Percentiles rank a stretch among this genome's conserved stretches.
Conservation (phyloP, 2,329 filamentous ascomycete genomes). For the Cercospora janseana region DNA sequence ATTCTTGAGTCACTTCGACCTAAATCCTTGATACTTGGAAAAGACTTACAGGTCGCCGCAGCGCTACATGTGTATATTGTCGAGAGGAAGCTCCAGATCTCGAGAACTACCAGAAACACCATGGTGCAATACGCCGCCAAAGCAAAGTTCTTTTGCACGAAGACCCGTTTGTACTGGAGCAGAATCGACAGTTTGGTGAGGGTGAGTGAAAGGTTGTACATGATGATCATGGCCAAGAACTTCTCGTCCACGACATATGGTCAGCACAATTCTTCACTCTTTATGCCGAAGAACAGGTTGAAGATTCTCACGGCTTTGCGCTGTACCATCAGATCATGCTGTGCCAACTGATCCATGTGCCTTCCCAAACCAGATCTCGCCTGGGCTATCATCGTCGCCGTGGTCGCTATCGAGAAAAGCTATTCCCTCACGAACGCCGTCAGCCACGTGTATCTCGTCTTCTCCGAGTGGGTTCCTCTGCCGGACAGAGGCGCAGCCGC, state of each 20-base stretch:
- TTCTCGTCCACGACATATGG: neutral
- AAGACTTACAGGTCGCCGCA: conserved; percentile 35
- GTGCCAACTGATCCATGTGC: conserved; percentile 14
- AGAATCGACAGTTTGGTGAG: conserved; percentile 48
- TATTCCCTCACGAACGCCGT: too few species aligned
- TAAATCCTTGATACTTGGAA: conserved; percentile 13
- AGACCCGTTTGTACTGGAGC: conserved; percentile 49
- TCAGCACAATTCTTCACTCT: neutral
- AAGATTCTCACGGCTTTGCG: conserved; percentile 21
- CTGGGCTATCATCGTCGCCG: conserved; percentile 17
- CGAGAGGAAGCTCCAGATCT: conserved; percentile 37
- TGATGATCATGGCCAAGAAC: conserved; percentile 25
- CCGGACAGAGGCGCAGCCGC: too few species aligned
- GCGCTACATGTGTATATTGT: conserved; percentile 45
- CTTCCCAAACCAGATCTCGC: conserved; percentile 24
- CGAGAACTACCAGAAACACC: conserved; percentile 35
- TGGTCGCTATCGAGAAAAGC: conserved; percentile 18
- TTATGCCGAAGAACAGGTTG: neutral
- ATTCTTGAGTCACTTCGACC: conserved; percentile 33
- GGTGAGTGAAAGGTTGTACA: conserved; percentile 41
- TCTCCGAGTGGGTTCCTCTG: too few species aligned
- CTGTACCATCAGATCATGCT: conserved; percentile 10
- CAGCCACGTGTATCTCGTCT: too few species aligned
- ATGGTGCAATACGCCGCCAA: conserved; percentile 33
- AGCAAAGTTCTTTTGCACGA: conserved; percentile 42